Base-by-base conservation (phyloP, 306 rosid genomes). In the Glycine latifolia region DNA sequence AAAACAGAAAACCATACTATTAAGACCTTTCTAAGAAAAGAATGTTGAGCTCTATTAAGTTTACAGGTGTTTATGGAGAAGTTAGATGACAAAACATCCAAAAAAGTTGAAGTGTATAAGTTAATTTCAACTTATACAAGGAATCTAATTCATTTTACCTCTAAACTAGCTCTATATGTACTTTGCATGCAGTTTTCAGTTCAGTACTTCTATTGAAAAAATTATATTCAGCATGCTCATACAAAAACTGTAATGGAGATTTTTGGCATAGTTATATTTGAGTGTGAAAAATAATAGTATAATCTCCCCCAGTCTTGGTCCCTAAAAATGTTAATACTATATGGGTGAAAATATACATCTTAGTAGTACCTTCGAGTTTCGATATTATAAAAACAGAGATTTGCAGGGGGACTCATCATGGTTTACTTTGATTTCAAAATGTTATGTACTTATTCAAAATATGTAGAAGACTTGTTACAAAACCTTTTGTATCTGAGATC, bases 371-470 rank as follows among this genome's bases (percentile, higher is more conserved):
- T 39, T 10, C 20, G 35, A 59, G 26, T 59, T 59, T 59, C 4
- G 13, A 73, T 54, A 10, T 14, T 48, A 69, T 50, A 10, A 46
- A 56, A 69, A 8, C 6, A 41, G 44, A 10, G 59, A 67, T 26
- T 75, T 44, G 4, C 20, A 20, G 20, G 20, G 20, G 20, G 20
- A 20, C 20, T 20, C 20, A 16, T 35, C 56, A 58, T 20, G 66
- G 39, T 12, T 20, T 6, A 6, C 48, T 65, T 44, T 35, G 56
- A 35, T 13, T 71, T 67, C 10, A 75, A 49, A 50, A 66, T 41
- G 13, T 49, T 44, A 37, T 71, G 66, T 67, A 16, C 50, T 47
- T 43, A 49, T 68, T 81, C 69, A 73, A 61, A 81, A 46, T 61
- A 46, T 61, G 84, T 17, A 61, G 78, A 41, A 41, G 44, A 41